phyloP scores from a whole-genome alignment of 441 rosid genomes.

The Viola pubescens region DNA sequence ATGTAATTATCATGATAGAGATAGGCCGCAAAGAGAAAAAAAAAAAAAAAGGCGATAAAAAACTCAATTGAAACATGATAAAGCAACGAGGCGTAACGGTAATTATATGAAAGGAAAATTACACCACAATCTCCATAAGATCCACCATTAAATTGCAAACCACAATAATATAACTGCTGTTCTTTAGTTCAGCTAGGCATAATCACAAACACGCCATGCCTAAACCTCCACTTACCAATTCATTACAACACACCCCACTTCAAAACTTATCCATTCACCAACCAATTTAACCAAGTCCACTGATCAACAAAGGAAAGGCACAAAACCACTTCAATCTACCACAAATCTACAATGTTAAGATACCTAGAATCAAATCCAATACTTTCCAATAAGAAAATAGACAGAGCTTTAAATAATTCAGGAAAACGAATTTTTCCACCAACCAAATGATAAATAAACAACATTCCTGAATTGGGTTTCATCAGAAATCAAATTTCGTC shows the following conservation, averaged over 20 bases:
- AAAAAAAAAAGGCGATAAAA: no score
- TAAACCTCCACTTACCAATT: conserved; percentile 1
- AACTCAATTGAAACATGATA: no score
- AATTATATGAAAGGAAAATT: no score
- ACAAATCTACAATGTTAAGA: not conserved
- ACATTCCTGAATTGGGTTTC: conserved; percentile 11
- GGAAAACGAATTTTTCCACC: conserved; percentile 10
- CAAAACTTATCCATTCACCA: not conserved
- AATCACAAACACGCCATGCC: conserved; percentile 19
- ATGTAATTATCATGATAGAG: no score
- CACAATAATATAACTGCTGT: no score
- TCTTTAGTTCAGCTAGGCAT: conserved; percentile 17
- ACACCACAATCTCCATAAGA: no score
- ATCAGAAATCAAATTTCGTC: not conserved
- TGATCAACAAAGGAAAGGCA: no score
- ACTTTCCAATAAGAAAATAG: not conserved
- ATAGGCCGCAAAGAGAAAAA: no score
- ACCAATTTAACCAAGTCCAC: not conserved
- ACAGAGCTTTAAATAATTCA: not conserved
- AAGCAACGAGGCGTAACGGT: no score
- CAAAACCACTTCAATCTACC: not conserved
- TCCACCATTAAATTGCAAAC: no score
- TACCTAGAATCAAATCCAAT: not conserved
- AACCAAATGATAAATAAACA: not conserved
- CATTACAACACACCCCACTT: not conserved